A percentile compares a stretch with the other conserved stretches of the same genome.
These are phyloP conservation scores for Neonectria ditissima DNA, from an alignment of 2,329 filamentous ascomycete genomes.

Conservation along the genomic window DNA sequence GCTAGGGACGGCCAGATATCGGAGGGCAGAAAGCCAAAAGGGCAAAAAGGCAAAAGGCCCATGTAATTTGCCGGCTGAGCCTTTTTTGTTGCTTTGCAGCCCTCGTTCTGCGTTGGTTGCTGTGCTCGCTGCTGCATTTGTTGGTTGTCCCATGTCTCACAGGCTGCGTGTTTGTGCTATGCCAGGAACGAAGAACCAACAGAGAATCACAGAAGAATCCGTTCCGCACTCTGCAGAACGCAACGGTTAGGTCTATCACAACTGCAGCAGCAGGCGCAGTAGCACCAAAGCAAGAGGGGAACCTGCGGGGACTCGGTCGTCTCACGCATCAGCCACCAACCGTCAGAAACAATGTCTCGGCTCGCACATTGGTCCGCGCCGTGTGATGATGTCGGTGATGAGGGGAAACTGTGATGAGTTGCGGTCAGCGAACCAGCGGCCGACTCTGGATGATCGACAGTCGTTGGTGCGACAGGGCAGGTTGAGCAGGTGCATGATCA, in stretches of 20 bases:
- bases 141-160: conserved; percentile 25
- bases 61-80: conserved; percentile 9
- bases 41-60: background rate
- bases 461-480: conserved; percentile 16
- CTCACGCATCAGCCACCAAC: conserved; percentile 34
- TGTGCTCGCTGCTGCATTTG: background rate
- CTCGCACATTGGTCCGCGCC: conserved; percentile 35
- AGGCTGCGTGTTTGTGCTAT: conserved; percentile 1
- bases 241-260: background rate
- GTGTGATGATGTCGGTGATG: conserved; percentile 41
- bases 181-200: conserved; percentile 37
- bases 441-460: conserved; percentile 16
- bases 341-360: conserved; percentile 26
- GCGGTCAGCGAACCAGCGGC: conserved; percentile 31
- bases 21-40: background rate
- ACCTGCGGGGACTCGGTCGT: conserved; percentile 24
- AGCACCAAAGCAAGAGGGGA: background rate
- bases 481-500: conserved; percentile 24
- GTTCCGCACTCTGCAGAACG: background rate
- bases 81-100: conserved; percentile 17
- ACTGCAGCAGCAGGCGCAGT: background rate
- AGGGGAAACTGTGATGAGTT: conserved; percentile 22
- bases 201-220: conserved; percentile 29
- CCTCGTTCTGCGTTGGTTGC: conserved; percentile 7
- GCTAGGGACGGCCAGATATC: conserved; percentile 15